These are phyloP conservation scores for Solanum hybrid DNA, from an alignment of 305 asterid species.

Conservation along the genomic window DNA sequence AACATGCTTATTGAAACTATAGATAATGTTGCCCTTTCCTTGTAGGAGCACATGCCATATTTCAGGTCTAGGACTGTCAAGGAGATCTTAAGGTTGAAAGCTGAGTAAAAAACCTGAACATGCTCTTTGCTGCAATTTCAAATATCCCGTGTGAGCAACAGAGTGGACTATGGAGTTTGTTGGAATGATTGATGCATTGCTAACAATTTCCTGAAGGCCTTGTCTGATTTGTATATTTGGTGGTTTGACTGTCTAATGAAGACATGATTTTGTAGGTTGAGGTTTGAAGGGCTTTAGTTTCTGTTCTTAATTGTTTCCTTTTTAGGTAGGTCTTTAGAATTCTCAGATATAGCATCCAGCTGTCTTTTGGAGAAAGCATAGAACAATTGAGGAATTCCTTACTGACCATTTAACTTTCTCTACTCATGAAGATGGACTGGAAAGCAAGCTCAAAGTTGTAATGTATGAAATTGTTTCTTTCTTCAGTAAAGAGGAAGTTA, in stretches of 20 bases:
- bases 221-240: neutral
- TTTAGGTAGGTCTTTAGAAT: neutral
- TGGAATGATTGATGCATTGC: neutral
- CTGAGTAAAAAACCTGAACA: conserved; percentile 31
- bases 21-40: neutral
- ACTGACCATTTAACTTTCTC: neutral
- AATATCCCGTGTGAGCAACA: neutral
- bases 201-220: neutral
- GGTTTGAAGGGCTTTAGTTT: neutral
- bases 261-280: neutral
- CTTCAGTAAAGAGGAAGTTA: neutral
- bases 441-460: neutral
- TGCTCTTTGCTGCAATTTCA: neutral
- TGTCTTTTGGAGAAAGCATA: neutral
- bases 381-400: neutral
- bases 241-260: neutral
- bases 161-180: neutral
- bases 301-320: neutral
- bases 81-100: conserved; percentile 58
- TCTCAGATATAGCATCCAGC: neutral
- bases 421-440: neutral
- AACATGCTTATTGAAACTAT: neutral
- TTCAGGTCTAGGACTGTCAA: conserved; percentile 61
- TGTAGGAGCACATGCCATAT: conserved; percentile 60
- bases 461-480: neutral